Base-by-base conservation (phyloP, 116 monocot species). In the Cymodocea nodosa region DNA sequence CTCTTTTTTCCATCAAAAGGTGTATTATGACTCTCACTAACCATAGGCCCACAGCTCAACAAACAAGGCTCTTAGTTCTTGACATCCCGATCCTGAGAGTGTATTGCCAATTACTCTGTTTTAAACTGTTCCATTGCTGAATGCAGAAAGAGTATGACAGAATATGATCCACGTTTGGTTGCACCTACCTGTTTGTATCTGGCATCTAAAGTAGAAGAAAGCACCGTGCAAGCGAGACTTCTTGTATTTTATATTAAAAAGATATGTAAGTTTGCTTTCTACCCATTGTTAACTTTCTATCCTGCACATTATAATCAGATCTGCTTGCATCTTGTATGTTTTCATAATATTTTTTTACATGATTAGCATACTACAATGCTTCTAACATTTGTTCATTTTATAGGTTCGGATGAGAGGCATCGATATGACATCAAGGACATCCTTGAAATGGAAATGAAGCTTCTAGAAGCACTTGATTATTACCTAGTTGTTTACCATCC, bases 391-490 rank as follows among this genome's bases (percentile, higher is more conserved):
- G 9, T 16, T 10, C 9, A 8, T 63, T 59, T 18, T 66, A 55
- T 73, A 91, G 97, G 78, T 60, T 34, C 62, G 30, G 97, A 92
- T 86, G 91, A 98, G 22, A 98, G 78, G 30, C 88, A 89, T 60
- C 80, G 76, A 1, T 91, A 77, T 78, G 97, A 98, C 82, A 82
- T 91, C 65, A 98, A 98, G 77, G 92, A 92, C 35, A 98, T 98
- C 56, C 97, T 98, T 73, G 97, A 98, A 75, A 98, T 92, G 91
- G 97, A 98, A 81, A 98, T 98, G 97, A 98, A 89, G 66, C 85
- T 98, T 71, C 80, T 98, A 61, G 97, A 98, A 75, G 97, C 97
- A 40, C 89, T 98, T 75, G 97, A 98, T 67, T 98, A 91, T 79
- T 98, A 98, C 77, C 80, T 98, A 39, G 82, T 98, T 78, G 86